Base-by-base conservation (phyloP, 192 early-diverging fungal species). In the Cetraspora pellucida region DNA sequence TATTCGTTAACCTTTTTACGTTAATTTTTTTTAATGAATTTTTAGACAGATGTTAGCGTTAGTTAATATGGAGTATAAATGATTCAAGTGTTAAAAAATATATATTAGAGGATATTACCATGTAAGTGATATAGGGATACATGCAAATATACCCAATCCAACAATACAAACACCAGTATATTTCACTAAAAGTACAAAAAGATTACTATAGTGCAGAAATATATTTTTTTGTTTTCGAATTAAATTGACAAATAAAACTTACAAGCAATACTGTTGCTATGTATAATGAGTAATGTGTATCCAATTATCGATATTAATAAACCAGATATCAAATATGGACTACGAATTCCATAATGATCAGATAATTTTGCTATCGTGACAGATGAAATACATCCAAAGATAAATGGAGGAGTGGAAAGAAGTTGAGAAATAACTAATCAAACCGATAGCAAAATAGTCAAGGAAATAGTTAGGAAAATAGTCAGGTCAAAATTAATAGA, bases 1-100 rank as follows among this genome's bases (percentile, higher is more conserved):
- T 92, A 81, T 84, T 92, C 27, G 91, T 91, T 89, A 27, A 87
- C 80, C 16, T 91, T 90, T 8, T 89, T 81, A 46, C 87, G 84
- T 1, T 88, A 45, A 71, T n/a, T n/a, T n/a, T n/a, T n/a, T n/a
- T n/a, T 86, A 86, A 10, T 85, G 82, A 59, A 84, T 83, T 55
- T 25, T 77, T 76, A 47, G 60, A 71, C 54, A 85, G 72, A 45
- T 79, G 45, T 0, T 66, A 60, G 0, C 77, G 70, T 28, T 27
- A n/a, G n/a, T n/a, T n/a, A n/a, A 10, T 10, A 14, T 27, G 4
- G 14, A 80, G 83, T 77, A 30, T 25, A 10, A 9, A n/a, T 81
- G 74, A 49, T 86, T 81, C 19, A 85, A 61, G 30, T 85, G 77
- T 27, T 82, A 37, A 82, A 60, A 10, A 77, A 81, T 10, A 84